Evolutionary conservation across 768 basidiomycete species (phyloP).

Genomic region (Mycena chlorophos): DNA sequence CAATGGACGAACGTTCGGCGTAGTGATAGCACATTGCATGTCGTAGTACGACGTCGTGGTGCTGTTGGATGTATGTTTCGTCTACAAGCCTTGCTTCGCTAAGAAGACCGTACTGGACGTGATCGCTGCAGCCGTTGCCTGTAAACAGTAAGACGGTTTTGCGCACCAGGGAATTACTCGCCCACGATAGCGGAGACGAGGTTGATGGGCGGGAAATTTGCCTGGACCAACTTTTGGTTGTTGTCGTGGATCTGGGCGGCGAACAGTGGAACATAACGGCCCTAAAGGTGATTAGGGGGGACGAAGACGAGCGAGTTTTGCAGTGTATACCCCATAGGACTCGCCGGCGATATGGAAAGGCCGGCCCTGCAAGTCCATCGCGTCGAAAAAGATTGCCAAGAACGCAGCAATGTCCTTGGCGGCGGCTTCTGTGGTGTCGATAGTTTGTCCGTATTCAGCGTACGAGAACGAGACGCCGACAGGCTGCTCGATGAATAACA

Average conservation of each 20-base stretch:
- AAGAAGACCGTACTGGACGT: slow-evolving; percentile 7
- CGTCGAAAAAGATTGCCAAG: slow-evolving; percentile 55
- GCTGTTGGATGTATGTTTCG: slow-evolving; percentile 36
- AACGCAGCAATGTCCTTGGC: slow-evolving; percentile 58
- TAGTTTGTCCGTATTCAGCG: slow-evolving; percentile 32
- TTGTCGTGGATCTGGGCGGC: slow-evolving; percentile 51
- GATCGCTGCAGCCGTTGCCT: slow-evolving; percentile 10
- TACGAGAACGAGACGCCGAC: slow-evolving; percentile 48
- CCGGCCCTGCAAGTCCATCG: slow-evolving; percentile 53
- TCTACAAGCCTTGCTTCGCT: not conserved
- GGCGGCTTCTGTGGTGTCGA: slow-evolving; percentile 51
- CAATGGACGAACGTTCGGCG: slow-evolving; percentile 38
- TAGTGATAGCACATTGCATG: slow-evolving; percentile 41
- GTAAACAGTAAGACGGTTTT: not conserved
- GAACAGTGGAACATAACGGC: slow-evolving; percentile 53
- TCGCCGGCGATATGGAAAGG: slow-evolving; percentile 47
- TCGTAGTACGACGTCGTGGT: slow-evolving; percentile 44
- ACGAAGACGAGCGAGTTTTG: not conserved
- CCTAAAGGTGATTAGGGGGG: slow-evolving; percentile 34
- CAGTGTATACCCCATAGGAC: slow-evolving; percentile 50
- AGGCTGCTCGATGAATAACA: slow-evolving; percentile 49
- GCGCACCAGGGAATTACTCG: too few species aligned
- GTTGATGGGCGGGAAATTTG: slow-evolving; percentile 51
- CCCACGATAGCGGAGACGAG: slow-evolving; percentile 52
- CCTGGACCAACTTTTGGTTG: slow-evolving; percentile 38